phyloP scores from a whole-genome alignment of 2,329 filamentous ascomycete species.

The Pseudogymnoascus sp. region DNA sequence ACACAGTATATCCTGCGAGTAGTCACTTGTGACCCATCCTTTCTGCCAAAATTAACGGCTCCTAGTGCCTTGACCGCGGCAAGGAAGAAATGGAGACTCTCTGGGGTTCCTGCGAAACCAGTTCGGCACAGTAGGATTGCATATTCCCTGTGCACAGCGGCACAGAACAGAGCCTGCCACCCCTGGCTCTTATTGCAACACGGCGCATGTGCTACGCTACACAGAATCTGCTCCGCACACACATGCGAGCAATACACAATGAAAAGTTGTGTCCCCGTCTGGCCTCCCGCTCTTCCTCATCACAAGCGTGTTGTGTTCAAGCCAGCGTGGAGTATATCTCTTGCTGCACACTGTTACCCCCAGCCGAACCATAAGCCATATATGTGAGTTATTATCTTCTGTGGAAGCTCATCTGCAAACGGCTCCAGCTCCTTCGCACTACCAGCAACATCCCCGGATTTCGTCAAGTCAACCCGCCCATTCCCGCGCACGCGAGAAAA shows the following conservation, averaged over 20 bases:
- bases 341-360: background rate
- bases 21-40: conserved; percentile 1
- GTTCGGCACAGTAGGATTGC: background rate
- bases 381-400: background rate
- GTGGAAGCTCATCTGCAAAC: background rate
- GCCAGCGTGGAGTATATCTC: background rate
- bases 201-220: background rate
- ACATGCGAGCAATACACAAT: background rate
- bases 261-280: background rate
- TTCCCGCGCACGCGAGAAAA: background rate
- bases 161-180: background rate
- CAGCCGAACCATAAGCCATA: background rate
- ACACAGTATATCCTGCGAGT: background rate
- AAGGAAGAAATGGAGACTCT: background rate
- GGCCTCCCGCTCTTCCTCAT: background rate
- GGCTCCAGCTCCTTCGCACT: background rate
- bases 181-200: background rate
- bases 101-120: background rate
- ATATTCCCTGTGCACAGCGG: background rate
- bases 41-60: background rate
- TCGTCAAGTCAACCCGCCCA: background rate
- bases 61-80: background rate
- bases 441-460: background rate
- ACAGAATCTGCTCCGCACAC: background rate
- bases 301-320: background rate